Evolutionary conservation across 176 grass and related monocot genomes (phyloP).

Genomic region (Oryza meyeriana): DNA sequence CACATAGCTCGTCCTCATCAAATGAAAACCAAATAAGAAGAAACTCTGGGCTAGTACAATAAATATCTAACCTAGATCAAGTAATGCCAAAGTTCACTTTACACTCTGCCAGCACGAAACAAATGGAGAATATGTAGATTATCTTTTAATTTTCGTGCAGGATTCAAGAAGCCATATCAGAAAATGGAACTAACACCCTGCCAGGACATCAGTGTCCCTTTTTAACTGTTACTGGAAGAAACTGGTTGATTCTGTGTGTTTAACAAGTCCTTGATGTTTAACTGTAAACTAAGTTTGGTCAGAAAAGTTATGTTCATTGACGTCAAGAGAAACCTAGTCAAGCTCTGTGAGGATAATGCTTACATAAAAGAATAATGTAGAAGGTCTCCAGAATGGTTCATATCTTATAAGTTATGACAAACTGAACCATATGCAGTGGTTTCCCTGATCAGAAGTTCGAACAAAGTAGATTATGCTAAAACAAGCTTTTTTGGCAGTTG

Average conservation of each 20-base stretch:
- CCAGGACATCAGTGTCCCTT: background rate
- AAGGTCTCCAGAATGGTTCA: background rate
- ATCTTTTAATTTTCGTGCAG: background rate
- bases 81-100: background rate
- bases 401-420: background rate
- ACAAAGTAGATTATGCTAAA: background rate
- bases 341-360: background rate
- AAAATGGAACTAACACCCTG: background rate
- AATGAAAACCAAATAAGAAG: constrained; percentile 5
- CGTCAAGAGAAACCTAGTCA: background rate
- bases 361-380: background rate
- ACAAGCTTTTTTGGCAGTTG: background rate
- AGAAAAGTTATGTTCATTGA: background rate
- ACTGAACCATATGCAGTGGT: background rate
- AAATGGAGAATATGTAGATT: background rate
- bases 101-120: background rate
- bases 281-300: background rate
- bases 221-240: background rate
- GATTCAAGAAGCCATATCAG: constrained; percentile 13
- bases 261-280: constrained; percentile 16
- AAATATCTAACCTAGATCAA: constrained; percentile 18
- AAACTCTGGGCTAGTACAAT: constrained; percentile 2
- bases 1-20: constrained; percentile 1
- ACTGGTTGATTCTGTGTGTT: background rate
- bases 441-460: background rate